These are phyloP conservation scores for Lipomyces chichibuensis DNA, from an alignment of 805 yeast species.

Conservation along the genomic window DNA sequence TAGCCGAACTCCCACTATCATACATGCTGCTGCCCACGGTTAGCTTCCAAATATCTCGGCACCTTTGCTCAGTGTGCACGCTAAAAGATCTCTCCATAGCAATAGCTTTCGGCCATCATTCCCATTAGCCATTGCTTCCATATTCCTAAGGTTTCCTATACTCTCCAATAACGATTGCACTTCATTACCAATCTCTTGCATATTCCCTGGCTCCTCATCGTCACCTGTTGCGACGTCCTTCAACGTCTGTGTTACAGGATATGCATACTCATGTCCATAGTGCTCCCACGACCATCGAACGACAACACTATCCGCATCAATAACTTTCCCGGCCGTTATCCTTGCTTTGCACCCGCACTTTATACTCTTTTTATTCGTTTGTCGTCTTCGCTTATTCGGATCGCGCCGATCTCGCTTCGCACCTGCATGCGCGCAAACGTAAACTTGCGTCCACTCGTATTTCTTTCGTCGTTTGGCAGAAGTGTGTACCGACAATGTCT, in stretches of 20 bases:
- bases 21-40: neutral
- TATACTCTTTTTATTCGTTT: constrained; percentile 10
- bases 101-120: neutral
- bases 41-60: neutral
- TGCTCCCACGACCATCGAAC: constrained; percentile 20
- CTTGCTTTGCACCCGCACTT: constrained; percentile 25
- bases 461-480: constrained; percentile 6
- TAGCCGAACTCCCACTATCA: neutral
- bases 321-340: constrained; percentile 7
- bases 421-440: constrained; percentile 22
- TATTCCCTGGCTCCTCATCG: neutral
- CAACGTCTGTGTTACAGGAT: neutral
- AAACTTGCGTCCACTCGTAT: constrained; percentile 51
- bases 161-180: neutral
- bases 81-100: neutral
- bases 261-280: constrained; percentile 15
- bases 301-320: constrained; percentile 1
- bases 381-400: constrained; percentile 25
- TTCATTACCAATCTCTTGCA: neutral
- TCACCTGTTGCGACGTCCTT: neutral
- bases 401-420: constrained; percentile 26
- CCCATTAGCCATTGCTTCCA: neutral
- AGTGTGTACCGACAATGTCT: neutral
- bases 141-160: neutral
- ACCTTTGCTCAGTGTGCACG: neutral